Conservation (phyloP, 1,139 yeast genomes). For the Taiozyma sp. region DNA sequence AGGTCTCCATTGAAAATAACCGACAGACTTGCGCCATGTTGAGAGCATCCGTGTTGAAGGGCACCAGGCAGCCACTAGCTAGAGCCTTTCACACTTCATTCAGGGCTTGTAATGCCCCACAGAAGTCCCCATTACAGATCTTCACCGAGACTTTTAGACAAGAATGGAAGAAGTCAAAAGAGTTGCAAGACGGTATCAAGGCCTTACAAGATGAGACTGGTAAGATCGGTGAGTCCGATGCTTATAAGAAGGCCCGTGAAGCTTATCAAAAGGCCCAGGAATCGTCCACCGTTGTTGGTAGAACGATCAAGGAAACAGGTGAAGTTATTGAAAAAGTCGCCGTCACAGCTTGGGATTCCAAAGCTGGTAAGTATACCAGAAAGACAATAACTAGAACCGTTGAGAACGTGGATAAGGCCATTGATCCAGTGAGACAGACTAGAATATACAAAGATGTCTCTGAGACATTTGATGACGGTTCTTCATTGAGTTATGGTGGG, state of each 20-base stretch:
- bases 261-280: conserved; percentile 86
- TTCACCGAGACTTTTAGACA: conserved; percentile 87
- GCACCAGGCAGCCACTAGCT: background rate
- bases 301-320: conserved; percentile 86
- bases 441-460: conserved; percentile 85
- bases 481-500: conserved; percentile 88
- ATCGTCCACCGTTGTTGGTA: conserved; percentile 78
- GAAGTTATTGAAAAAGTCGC: conserved; percentile 91
- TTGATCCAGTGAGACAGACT: conserved; percentile 92
- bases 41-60: background rate
- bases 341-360: conserved; percentile 93
- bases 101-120: conserved; percentile 18
- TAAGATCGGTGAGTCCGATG: conserved; percentile 88
- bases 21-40: background rate
- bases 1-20: background rate
- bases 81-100: conserved; percentile 20
- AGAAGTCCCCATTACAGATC: conserved; percentile 83
- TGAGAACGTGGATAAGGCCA: conserved; percentile 72
- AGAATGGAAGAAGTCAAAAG: conserved; percentile 89
- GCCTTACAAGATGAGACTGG: conserved; percentile 97
- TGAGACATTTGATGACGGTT: conserved; percentile 89
- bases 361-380: conserved; percentile 85
- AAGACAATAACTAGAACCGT: conserved; percentile 78
- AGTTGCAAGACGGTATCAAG: conserved; percentile 87
- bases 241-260: conserved; percentile 88